Conservation (phyloP, 331 rosid species). For the Prunus yedoensis region DNA sequence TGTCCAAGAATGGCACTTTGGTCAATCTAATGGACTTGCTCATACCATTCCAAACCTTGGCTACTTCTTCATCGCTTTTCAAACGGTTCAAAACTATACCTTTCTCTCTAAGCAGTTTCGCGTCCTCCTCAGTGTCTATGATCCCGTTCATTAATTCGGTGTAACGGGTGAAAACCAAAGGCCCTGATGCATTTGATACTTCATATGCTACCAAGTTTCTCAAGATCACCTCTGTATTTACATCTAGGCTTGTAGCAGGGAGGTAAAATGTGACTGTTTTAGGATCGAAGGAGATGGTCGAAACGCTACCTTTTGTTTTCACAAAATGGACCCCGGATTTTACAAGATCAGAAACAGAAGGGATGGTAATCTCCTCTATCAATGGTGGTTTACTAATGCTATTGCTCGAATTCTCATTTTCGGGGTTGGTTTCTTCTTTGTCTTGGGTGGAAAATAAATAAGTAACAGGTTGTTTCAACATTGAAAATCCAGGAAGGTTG, state of each 20-base stretch:
- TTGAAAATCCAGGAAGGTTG: constrained; percentile 52
- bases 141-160: constrained; percentile 76
- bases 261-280: constrained; percentile 49
- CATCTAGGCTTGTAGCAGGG: constrained; percentile 52
- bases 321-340: constrained; percentile 48
- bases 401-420: constrained; percentile 25
- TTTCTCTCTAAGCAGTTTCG: constrained; percentile 45
- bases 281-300: constrained; percentile 45
- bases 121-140: constrained; percentile 70
- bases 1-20: constrained; percentile 60
- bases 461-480: constrained; percentile 50
- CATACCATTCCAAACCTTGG: constrained; percentile 74
- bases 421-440: constrained; percentile 41
- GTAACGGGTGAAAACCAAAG: constrained; percentile 59
- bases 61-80: constrained; percentile 67
- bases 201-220: constrained; percentile 79
- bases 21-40: constrained; percentile 62
- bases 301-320: constrained; percentile 43
- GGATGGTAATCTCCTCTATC: constrained; percentile 67
- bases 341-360: constrained; percentile 50
- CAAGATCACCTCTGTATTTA: constrained; percentile 51
- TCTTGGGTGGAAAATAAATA: constrained; percentile 29
- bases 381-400: constrained; percentile 43
- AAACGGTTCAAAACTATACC: constrained; percentile 60
- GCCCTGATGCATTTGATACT: constrained; percentile 59